Evolutionary conservation across 169 alveolate genomes (phyloP).

Genomic region (Plasmodium billcollinsi): DNA sequence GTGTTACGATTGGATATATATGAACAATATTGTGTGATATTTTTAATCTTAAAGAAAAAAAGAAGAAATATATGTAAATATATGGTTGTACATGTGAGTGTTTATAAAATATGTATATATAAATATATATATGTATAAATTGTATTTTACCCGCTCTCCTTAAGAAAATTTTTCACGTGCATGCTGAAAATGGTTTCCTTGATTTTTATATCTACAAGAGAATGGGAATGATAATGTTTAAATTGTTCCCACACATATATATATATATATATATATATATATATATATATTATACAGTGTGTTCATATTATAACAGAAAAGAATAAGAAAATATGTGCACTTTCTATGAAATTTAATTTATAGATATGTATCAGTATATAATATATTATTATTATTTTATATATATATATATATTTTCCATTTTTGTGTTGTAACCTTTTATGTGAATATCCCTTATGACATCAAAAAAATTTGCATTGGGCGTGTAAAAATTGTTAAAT

Average conservation of each 20-base stretch:
- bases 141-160: slow-evolving; percentile 61
- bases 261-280: neutral
- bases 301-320: too few species aligned
- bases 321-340: neutral
- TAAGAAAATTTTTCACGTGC: slow-evolving; percentile 50
- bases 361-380: neutral
- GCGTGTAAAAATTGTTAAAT: slow-evolving; percentile 26
- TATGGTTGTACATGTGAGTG: neutral
- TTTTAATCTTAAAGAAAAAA: slow-evolving; percentile 12
- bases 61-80: neutral
- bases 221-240: neutral
- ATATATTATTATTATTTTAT: neutral
- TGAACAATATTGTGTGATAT: slow-evolving; percentile 8
- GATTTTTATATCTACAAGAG: slow-evolving; percentile 4
- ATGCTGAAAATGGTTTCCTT: slow-evolving; percentile 55
- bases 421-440: slow-evolving; percentile 14
- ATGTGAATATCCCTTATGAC: slow-evolving; percentile 21
- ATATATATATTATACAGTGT: neutral
- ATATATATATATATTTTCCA: neutral
- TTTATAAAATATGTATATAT: neutral
- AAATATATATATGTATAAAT: neutral
- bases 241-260: neutral
- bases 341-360: neutral
- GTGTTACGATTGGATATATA: slow-evolving; percentile 27
- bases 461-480: slow-evolving; percentile 53